phyloP scores from a whole-genome alignment of 805 yeast species.

The Zygosaccharomyces bailii region DNA sequence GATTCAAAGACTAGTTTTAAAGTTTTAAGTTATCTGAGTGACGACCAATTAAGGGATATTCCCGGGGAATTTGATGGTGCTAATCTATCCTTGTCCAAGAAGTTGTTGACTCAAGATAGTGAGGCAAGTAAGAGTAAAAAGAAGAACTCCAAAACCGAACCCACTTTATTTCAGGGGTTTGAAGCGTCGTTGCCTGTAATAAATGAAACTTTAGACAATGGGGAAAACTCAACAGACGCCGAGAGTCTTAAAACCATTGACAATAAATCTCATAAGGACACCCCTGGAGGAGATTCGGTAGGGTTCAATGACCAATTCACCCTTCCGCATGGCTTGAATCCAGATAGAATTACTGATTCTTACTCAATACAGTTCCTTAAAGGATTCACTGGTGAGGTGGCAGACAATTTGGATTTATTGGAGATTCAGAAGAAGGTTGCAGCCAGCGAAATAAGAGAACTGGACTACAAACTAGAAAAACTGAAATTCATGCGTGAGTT shows the following conservation, averaged over 20 bases:
- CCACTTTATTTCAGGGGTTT: constrained; percentile 68
- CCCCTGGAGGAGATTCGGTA: constrained; percentile 19
- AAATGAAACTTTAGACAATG: constrained; percentile 41
- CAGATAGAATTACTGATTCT: constrained; percentile 41
- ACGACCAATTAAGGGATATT: constrained; percentile 54
- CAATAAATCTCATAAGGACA: constrained; percentile 19
- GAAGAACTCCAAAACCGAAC: constrained; percentile 25
- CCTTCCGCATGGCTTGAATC: constrained; percentile 41
- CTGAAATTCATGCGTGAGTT: constrained; percentile 49
- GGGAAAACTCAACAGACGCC: constrained; percentile 19
- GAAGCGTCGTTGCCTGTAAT: constrained; percentile 53
- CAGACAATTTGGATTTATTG: constrained; percentile 48
- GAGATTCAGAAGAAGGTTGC: constrained; percentile 64
- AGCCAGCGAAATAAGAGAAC: constrained; percentile 58
- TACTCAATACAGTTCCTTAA: constrained; percentile 42
- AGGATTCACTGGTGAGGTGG: constrained; percentile 40
- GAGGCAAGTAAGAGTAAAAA: constrained; percentile 10
- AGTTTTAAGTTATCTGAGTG: constrained; percentile 54
- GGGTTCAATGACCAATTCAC: constrained; percentile 23
- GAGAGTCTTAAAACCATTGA: constrained; percentile 19
- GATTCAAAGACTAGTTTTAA: constrained; percentile 43
- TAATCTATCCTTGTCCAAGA: constrained; percentile 2
- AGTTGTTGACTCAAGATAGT: constrained; percentile 16
- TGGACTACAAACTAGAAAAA: constrained; percentile 54
- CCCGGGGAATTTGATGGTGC: constrained; percentile 34